Percentiles rank a stretch among this genome's conserved stretches.
These are phyloP conservation scores for Neurospora sp. DNA, from an alignment of 495 filamentous ascomycete genomes.

Conservation along the genomic window DNA sequence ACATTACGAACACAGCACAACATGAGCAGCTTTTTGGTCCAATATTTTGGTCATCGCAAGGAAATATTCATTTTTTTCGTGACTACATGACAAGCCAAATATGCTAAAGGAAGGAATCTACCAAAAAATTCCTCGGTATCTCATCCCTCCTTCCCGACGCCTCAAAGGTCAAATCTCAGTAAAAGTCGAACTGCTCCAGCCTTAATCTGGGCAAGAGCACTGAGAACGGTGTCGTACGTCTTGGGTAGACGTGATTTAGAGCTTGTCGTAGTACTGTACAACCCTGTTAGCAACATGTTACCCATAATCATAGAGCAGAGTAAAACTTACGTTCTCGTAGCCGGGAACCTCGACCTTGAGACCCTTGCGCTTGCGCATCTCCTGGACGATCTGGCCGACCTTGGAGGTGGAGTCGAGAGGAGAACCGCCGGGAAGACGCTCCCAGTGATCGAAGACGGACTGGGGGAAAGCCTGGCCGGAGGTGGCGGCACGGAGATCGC, in stretches of 20 bases:
- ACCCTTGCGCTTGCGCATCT: constrained; percentile 98
- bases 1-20: background rate
- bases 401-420: constrained; percentile 78
- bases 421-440: constrained; percentile 86
- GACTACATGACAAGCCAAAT: background rate
- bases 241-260: constrained; percentile 49
- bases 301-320: background rate
- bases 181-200: constrained; percentile 2
- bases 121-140: background rate
- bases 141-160: background rate
- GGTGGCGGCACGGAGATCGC: constrained; percentile 86
- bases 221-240: constrained; percentile 29
- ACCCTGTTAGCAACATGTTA: constrained; percentile 39
- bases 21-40: background rate
- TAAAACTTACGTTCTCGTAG: constrained; percentile 78
- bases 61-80: constrained; percentile 1
- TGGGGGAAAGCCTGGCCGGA: constrained; percentile 98
- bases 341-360: constrained; percentile 89
- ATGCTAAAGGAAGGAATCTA: background rate
- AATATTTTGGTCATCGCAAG: background rate
- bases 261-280: constrained; percentile 94
- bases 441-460: constrained; percentile 97
- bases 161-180: constrained; percentile 5
- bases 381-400: constrained; percentile 73
- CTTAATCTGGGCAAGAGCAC: constrained; percentile 22